Base-by-base conservation (phyloP, 2,329 filamentous ascomycete species). In the Colletotrichum sp. region DNA sequence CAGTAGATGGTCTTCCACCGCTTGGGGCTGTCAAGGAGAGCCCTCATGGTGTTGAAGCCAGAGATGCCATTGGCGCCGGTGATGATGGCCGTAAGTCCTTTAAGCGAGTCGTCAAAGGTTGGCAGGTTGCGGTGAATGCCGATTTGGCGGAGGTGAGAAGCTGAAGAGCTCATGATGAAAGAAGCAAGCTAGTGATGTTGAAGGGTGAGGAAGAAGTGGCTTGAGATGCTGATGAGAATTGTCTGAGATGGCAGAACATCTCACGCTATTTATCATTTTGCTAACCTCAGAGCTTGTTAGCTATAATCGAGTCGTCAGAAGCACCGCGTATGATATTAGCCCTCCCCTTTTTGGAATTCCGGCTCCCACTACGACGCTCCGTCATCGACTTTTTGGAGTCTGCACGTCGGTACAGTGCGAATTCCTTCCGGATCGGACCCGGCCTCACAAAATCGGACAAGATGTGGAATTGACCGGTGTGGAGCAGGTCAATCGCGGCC, bases 31-130 rank as follows among this genome's bases (percentile, higher is more conserved):
- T 71, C 68, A 2, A 66, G 61, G 4, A 75, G 62, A n/a, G 66
- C 72, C 6, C 72, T 24, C 34, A 70, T 36, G 21, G 60, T 52
- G 61, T 71, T 66, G 61, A 66, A 69, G 5, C 67, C 72, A 30
- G 66, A 71, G n/a, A 75, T 75, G 16, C 67, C 67, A 34, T 71
- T 75, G 36, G 72, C 61, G 3, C 72, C 72, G 2, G 67, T 71
- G 16, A 75, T 61, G 13, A 75, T 66, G 55, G 72, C 72, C 6
- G 55, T 62, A 32, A 71, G 61, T 9, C 61, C 61, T 2, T 30
- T 16, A 2, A 71, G 0, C 3, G 67, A 66, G 1, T 65, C 30
- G n/a, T 75, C 61, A 18, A 71, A 75, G 4, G 34, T 62, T 3
- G 72, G 72, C 0, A 71, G 61, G 18, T 66, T 61, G n/a, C 61